A percentile compares a stretch with the other conserved stretches of the same genome.
phyloP scores from a whole-genome alignment of 352 stramenopile species.

The Plasmopara muralis region DNA sequence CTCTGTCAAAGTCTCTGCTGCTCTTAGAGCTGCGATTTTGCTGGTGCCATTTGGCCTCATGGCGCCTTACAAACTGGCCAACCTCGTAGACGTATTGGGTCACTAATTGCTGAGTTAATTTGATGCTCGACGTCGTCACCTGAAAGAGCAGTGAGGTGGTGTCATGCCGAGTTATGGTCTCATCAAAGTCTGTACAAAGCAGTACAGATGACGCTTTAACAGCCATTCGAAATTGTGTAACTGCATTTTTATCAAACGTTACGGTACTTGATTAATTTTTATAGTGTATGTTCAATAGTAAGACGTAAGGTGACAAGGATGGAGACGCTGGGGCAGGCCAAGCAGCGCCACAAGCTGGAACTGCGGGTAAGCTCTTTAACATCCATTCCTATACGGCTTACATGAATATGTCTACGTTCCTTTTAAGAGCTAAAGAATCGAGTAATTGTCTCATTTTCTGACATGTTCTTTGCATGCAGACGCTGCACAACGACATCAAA shows the following conservation, averaged over 20 bases:
- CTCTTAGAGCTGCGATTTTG: background rate
- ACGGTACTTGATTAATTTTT: background rate
- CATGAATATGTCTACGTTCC: too few relatives aligned
- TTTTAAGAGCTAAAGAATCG: too few relatives aligned
- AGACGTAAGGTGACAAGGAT: constrained; percentile 15
- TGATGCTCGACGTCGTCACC: constrained; percentile 10
- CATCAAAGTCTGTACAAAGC: constrained; percentile 66
- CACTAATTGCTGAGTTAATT: constrained; percentile 20
- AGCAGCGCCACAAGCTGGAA: constrained; percentile 85
- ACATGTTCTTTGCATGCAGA: constrained; percentile 24
- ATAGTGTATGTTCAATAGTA: background rate
- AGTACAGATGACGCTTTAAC: constrained; percentile 17
- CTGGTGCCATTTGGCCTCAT: constrained; percentile 15
- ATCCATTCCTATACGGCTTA: too few relatives aligned
- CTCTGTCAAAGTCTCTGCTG: constrained; percentile 26
- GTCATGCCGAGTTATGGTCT: constrained; percentile 57
- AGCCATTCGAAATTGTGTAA: too few relatives aligned
- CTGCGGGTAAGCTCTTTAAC: constrained; percentile 42
- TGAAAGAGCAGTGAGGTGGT: constrained; percentile 55
- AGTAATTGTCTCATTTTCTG: background rate
- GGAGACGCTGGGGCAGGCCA: constrained; percentile 75
- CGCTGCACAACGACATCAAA: constrained; percentile 74
- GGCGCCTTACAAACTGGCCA: constrained; percentile 8
- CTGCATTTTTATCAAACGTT: too few relatives aligned
- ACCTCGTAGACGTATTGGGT: constrained; percentile 30